Percentiles rank a stretch among this genome's conserved stretches.
Evolutionary conservation across 2,329 filamentous ascomycete genomes (phyloP).

Genomic region (Diaporthe sp.): DNA sequence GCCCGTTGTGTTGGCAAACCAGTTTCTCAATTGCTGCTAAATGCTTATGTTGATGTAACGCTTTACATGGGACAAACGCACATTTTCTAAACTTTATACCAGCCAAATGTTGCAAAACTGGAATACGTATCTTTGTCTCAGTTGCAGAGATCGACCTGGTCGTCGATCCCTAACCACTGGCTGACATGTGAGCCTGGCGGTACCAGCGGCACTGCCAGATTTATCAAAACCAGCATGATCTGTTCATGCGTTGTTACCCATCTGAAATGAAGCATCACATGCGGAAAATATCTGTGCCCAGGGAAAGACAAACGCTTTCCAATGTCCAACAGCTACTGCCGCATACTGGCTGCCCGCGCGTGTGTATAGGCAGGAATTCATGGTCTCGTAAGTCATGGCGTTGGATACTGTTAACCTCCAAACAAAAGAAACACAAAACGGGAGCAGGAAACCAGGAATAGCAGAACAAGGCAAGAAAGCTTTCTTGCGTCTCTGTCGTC

Average conservation of each 20-base stretch:
- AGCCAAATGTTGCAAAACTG: neutral
- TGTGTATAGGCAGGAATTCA: neutral
- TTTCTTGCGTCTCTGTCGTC: conserved; percentile 21
- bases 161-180: too few relatives aligned
- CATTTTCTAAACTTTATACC: neutral
- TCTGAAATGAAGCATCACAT: neutral
- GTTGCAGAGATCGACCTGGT: too few relatives aligned
- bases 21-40: neutral
- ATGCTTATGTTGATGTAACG: neutral
- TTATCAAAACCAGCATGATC: too few relatives aligned
- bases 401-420: conserved; percentile 25
- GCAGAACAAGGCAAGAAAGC: neutral
- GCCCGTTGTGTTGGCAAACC: neutral
- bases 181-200: too few relatives aligned
- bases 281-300: neutral
- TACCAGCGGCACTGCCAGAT: too few relatives aligned
- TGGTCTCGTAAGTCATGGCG: conserved; percentile 6
- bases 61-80: neutral
- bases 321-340: neutral
- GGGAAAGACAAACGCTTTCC: neutral
- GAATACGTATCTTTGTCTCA: too few relatives aligned
- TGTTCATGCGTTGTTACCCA: too few relatives aligned
- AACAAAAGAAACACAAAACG: neutral
- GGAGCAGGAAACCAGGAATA: neutral
- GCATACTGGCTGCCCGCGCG: neutral